Conservation (phyloP, 1,284 basidiomycete genomes). For the Malassezia nana region DNA sequence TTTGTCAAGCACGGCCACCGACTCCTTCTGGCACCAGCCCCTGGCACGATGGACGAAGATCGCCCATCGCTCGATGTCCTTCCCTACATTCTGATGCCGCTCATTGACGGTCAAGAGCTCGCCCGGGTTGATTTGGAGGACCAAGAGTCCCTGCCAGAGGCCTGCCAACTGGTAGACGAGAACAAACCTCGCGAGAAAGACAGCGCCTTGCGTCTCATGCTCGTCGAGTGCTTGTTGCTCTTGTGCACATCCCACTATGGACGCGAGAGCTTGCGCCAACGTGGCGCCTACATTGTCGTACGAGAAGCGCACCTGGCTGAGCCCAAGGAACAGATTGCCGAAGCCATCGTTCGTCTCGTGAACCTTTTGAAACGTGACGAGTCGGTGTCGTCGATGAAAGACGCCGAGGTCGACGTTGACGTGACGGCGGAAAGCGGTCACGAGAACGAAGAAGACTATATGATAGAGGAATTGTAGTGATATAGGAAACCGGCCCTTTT, state of each 20-base stretch:
- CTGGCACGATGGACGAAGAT: slow-evolving; percentile 16
- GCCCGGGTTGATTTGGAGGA: slow-evolving; percentile 55
- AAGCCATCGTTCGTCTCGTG: slow-evolving; percentile 42
- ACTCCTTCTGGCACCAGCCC: slow-evolving; percentile 36
- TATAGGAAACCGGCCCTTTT: not conserved
- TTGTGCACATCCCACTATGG: slow-evolving; percentile 81
- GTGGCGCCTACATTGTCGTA: slow-evolving; percentile 81
- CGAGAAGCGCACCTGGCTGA: slow-evolving; percentile 71
- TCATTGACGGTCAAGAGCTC: slow-evolving; percentile 81
- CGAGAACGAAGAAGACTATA: slow-evolving; percentile 30
- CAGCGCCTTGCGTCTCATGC: slow-evolving; percentile 65
- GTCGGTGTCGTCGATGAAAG: slow-evolving; percentile 28
- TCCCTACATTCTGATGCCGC: slow-evolving; percentile 63
- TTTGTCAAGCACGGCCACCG: slow-evolving; percentile 43
- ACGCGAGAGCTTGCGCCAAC: slow-evolving; percentile 65
- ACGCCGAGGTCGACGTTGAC: slow-evolving; percentile 21
- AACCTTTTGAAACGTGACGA: slow-evolving; percentile 46
- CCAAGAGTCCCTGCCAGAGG: slow-evolving; percentile 72
- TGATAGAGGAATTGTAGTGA: slow-evolving; percentile 37
- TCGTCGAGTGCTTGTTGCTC: slow-evolving; percentile 78
- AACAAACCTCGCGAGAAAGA: slow-evolving; percentile 78
- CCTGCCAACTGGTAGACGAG: slow-evolving; percentile 76
- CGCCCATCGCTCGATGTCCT: slow-evolving; percentile 42
- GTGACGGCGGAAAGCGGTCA: not conserved
- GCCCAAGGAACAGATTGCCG: slow-evolving; percentile 55